Evolutionary conservation across 2,329 filamentous ascomycete species (phyloP), one percentile per base, ranked within the genome.

Genomic region (Camillea tinctor): DNA sequence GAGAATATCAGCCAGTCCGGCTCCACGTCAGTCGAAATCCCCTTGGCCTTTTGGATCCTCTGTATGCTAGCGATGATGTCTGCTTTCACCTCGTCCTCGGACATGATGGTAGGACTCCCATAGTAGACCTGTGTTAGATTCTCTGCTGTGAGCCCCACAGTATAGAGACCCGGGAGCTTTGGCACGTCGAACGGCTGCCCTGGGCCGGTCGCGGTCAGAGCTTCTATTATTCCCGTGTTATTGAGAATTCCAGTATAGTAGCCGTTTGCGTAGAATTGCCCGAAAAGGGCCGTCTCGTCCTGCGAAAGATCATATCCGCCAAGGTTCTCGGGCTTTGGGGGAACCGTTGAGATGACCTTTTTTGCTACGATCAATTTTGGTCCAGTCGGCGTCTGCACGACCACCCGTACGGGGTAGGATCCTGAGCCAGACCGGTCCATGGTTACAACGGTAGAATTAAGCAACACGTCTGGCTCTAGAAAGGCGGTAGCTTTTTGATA

Each of bases 301-400:
- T 53, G 1, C 40, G 65, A 67, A 5, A 81, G 68, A 57, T 76
- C 75, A 60, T 79, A 78, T 0, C 65, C 66, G 0, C 57, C 4
- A 4, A 81, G 68, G 54, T 72, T 74, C 0, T 72, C 63, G 3
- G 75, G 51, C 26, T 69, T 71, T 2, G 77, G 79, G 0, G 79
- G 79, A 8, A 78, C 73, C n/a, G 78, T 68, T 19, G 78, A 69
- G 11, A 83, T 62, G 1, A 82, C 64, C 55, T 78, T 75, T 40
- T 74, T 74, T 2, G 76, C 76, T 51, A 69, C 60, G 50, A 82
- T 70, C 13, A 72, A 62, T 54, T 70, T 71, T 0, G 30, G 58
- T 3, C 74, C 74, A 2, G 63, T 56, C 7, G 73, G 66, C 2
- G 75, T 74, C 44, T 61, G 56, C 11, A 74, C 70, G 9, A 70